Percentiles rank a stretch among this genome's conserved stretches.
phyloP scores from a whole-genome alignment of 352 stramenopile species.

The Globisporangium cystogenes region DNA sequence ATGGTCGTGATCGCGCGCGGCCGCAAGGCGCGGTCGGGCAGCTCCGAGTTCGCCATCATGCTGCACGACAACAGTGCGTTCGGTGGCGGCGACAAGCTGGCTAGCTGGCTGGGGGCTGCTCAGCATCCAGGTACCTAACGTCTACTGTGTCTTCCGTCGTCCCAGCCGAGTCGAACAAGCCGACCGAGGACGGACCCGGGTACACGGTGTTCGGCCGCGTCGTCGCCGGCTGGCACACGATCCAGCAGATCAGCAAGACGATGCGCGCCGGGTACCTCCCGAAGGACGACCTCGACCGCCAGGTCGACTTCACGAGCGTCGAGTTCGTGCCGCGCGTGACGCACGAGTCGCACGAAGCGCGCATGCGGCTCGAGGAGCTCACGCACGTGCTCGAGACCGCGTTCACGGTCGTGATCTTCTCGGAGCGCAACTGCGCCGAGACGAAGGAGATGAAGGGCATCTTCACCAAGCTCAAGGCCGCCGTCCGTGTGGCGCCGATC shows the following conservation, averaged over 20 bases:
- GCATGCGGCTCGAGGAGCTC: slow-evolving; percentile 64
- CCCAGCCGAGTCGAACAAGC: slow-evolving; percentile 44
- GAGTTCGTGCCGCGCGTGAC: slow-evolving; percentile 56
- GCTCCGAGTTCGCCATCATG: slow-evolving; percentile 84
- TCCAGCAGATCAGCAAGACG: slow-evolving; percentile 70
- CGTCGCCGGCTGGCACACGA: slow-evolving; percentile 70
- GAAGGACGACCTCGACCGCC: slow-evolving; percentile 57
- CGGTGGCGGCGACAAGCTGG: too few relatives aligned
- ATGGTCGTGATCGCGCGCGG: slow-evolving; percentile 79
- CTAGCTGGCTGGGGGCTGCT: too few relatives aligned
- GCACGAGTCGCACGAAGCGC: slow-evolving; percentile 51
- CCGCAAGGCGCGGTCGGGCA: slow-evolving; percentile 63
- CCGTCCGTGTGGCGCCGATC: slow-evolving; percentile 50
- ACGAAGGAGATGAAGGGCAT: slow-evolving; percentile 86
- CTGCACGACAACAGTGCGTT: slow-evolving; percentile 70
- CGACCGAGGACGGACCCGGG: slow-evolving; percentile 50
- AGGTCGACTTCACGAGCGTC: slow-evolving; percentile 69
- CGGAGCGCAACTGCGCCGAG: slow-evolving; percentile 92
- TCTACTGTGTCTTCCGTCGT: too few relatives aligned
- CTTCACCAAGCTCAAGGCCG: slow-evolving; percentile 65
- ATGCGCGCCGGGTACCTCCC: slow-evolving; percentile 62
- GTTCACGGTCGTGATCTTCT: slow-evolving; percentile 92
- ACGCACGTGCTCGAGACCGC: slow-evolving; percentile 61
- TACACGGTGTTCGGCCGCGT: slow-evolving; percentile 81
- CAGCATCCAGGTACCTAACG: too few relatives aligned